These are phyloP conservation scores for Rusavskia elegans DNA, from an alignment of 495 filamentous ascomycete genomes.

Conservation along the genomic window DNA sequence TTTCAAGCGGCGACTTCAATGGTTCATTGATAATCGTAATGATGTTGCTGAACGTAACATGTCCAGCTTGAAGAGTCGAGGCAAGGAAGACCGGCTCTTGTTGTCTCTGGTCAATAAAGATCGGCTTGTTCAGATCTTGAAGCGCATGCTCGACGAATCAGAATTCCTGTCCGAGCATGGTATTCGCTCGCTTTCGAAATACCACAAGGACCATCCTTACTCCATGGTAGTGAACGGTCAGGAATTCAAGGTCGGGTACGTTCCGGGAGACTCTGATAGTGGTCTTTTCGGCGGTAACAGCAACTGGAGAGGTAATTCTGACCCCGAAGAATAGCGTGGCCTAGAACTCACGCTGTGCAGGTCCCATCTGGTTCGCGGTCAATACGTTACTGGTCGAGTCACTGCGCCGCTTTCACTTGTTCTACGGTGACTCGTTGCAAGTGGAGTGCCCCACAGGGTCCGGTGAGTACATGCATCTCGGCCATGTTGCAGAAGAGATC, in stretches of 20 bases:
- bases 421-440: conserved; percentile 75
- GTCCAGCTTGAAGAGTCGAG: conserved; percentile 72
- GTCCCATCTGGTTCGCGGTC: conserved; percentile 88
- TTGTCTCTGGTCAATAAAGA: conserved; percentile 81
- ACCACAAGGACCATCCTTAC: conserved; percentile 77
- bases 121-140: conserved; percentile 67
- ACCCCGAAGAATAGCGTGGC: not conserved
- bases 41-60: conserved; percentile 86
- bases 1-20: conserved; percentile 86
- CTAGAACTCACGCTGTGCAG: conserved; percentile 4
- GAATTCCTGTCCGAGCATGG: conserved; percentile 86
- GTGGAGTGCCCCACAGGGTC: conserved; percentile 91
- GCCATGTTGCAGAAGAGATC: conserved; percentile 89
- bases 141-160: conserved; percentile 82
- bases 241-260: conserved; percentile 72
- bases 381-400: conserved; percentile 93
- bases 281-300: conserved; percentile 91
- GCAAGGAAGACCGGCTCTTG: conserved; percentile 74
- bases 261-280: conserved; percentile 88
- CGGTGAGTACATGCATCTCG: conserved; percentile 89
- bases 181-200: conserved; percentile 86
- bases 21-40: conserved; percentile 76
- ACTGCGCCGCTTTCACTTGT: conserved; percentile 82
- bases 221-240: conserved; percentile 94
- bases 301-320: conserved; percentile 61